These are phyloP conservation scores for Macadamia tetraphylla DNA, from an alignment of 164 flowering plant genomes.

Conservation along the genomic window DNA sequence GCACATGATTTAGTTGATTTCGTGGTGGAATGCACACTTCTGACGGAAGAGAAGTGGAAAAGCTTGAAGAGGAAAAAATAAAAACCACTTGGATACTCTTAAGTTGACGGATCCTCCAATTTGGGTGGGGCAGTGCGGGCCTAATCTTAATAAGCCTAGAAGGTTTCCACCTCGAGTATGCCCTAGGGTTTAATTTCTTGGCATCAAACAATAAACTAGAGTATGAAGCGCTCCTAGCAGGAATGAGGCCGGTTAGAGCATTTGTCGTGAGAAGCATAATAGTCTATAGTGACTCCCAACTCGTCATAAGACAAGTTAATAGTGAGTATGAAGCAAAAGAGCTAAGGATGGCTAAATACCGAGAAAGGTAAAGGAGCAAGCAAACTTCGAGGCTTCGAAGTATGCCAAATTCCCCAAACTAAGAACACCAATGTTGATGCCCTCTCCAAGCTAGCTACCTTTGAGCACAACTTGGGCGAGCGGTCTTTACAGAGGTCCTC, in stretches of 20 bases:
- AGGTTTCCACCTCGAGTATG: neutral
- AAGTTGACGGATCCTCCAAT: neutral
- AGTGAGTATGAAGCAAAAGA: neutral
- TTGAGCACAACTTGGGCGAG: neutral
- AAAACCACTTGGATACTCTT: neutral
- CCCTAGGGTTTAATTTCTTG: no score
- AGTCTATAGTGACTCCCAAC: neutral
- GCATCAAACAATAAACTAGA: constrained; percentile 1
- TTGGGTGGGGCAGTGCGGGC: neutral
- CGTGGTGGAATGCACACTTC: neutral
- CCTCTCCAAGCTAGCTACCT: neutral
- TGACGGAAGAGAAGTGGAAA: neutral
- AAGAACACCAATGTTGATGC: no score
- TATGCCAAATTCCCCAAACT: no score
- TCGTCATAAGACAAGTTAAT: neutral
- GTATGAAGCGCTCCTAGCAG: neutral
- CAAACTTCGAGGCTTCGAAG: no score
- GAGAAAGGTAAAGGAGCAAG: neutral
- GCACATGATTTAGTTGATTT: constrained; percentile 7
- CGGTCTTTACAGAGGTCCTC: neutral
- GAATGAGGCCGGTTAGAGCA: neutral
- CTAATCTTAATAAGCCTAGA: neutral
- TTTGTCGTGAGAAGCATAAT: neutral
- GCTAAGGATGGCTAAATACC: neutral
- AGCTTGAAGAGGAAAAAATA: neutral